Conservation (phyloP, 2,329 filamentous ascomycete genomes). For the Cordyceps farinosa region DNA sequence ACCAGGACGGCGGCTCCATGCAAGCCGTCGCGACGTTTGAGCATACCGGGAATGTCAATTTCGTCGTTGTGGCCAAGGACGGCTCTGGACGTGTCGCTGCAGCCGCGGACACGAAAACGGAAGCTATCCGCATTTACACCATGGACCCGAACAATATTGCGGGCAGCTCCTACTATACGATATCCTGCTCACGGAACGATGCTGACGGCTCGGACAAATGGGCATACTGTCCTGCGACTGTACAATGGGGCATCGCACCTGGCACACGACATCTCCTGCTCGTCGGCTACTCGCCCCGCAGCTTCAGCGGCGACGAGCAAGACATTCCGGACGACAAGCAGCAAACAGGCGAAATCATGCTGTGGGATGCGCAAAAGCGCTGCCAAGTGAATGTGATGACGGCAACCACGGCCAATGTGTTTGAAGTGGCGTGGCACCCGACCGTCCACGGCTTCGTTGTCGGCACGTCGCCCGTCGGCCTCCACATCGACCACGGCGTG, state of each 20-base stretch:
- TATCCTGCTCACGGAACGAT: slow-evolving; percentile 41
- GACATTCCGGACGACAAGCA: slow-evolving; percentile 56
- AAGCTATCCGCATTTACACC: slow-evolving; percentile 57
- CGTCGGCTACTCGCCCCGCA: slow-evolving; percentile 61
- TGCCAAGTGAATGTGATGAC: slow-evolving; percentile 46
- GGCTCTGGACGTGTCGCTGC: slow-evolving; percentile 52
- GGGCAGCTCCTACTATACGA: slow-evolving; percentile 34
- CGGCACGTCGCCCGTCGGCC: slow-evolving; percentile 52
- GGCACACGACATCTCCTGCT: slow-evolving; percentile 50
- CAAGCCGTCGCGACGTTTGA: slow-evolving; percentile 45
- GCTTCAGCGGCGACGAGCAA: slow-evolving; percentile 47
- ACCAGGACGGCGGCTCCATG: slow-evolving; percentile 40
- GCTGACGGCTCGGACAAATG: slow-evolving; percentile 44
- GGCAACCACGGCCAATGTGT: slow-evolving; percentile 56
- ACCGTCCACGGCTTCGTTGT: slow-evolving; percentile 50
- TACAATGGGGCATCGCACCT: slow-evolving; percentile 55
- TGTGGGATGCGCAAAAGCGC: slow-evolving; percentile 52
- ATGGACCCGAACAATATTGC: slow-evolving; percentile 37
- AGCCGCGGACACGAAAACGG: slow-evolving; percentile 51
- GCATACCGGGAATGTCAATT: slow-evolving; percentile 59
- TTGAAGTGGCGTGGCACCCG: slow-evolving; percentile 63
- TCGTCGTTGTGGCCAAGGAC: slow-evolving; percentile 53
- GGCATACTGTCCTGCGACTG: slow-evolving; percentile 61
- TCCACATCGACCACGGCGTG: slow-evolving; percentile 41
- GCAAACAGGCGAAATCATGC: slow-evolving; percentile 57